Percentiles rank a stretch among this genome's conserved stretches.
These are phyloP conservation scores for Avena insularis DNA, from an alignment of 176 grass and related monocot species.

Conservation along the genomic window DNA sequence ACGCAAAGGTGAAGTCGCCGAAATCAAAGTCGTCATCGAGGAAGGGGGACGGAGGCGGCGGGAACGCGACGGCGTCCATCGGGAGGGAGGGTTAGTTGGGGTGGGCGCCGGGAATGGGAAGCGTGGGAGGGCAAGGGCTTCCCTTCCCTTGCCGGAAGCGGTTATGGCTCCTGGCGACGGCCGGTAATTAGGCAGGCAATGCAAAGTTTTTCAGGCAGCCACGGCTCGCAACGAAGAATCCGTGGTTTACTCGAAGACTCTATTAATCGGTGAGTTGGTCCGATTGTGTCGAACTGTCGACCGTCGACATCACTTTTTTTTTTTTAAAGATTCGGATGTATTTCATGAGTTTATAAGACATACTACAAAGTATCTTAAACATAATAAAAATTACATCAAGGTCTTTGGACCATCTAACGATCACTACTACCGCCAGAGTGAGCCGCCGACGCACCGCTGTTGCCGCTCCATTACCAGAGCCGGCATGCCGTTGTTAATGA, in stretches of 20 bases:
- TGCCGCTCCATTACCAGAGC: no score
- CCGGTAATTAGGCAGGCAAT: background rate
- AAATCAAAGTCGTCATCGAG: conserved; percentile 60
- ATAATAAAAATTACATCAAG: no score
- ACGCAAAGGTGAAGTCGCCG: conserved; percentile 52
- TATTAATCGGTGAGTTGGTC: background rate
- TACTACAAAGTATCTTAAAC: no score
- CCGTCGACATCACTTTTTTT: background rate
- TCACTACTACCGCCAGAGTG: no score
- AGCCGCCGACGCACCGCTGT: no score
- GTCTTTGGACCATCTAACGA: no score
- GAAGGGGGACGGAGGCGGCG: conserved; percentile 55
- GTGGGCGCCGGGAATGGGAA: conserved; percentile 15
- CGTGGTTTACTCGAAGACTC: background rate
- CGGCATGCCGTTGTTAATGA: no score
- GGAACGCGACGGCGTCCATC: conserved; percentile 65
- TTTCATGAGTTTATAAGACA: no score
- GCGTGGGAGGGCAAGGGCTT: background rate
- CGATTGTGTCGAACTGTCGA: background rate
- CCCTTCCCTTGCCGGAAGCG: background rate
- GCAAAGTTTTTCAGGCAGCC: background rate
- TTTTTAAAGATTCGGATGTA: no score
- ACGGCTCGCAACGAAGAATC: background rate
- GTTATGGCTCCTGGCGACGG: background rate
- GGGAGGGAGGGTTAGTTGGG: background rate